A percentile compares a stretch with the other conserved stretches of the same genome.
Conservation (phyloP, 345 rosid genomes). For the Brassica rapa region DNA sequence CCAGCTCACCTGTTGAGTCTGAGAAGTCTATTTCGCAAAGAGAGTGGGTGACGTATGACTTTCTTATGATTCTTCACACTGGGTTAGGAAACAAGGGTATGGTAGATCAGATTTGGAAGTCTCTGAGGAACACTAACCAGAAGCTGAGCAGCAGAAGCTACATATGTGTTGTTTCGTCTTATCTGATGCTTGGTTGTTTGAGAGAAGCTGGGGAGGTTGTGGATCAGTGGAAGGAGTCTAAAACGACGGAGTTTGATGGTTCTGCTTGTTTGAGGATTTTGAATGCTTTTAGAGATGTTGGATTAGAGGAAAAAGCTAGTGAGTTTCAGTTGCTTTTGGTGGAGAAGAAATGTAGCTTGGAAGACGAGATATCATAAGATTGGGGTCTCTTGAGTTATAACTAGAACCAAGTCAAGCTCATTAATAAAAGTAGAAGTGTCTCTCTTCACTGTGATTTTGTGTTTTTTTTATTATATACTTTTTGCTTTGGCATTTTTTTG, state of each 20-base stretch:
- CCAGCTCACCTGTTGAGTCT: constrained; percentile 54
- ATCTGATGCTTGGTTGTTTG: constrained; percentile 68
- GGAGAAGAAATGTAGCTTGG: constrained; percentile 45
- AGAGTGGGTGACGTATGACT: constrained; percentile 91
- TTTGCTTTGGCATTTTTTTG: not conserved
- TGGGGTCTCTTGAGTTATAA: not conserved
- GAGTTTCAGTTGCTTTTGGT: constrained; percentile 54
- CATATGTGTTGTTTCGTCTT: constrained; percentile 69
- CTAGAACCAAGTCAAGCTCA: constrained; percentile 8
- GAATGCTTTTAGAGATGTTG: constrained; percentile 52
- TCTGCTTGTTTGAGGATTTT: constrained; percentile 60
- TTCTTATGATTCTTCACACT: constrained; percentile 73
- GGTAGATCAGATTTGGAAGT: constrained; percentile 89
- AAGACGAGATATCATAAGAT: constrained; percentile 18
- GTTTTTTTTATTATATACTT: not conserved
- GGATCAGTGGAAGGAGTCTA: constrained; percentile 78
- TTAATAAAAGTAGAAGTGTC: constrained; percentile 11
- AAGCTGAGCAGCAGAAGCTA: constrained; percentile 84
- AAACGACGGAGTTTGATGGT: constrained; percentile 57
- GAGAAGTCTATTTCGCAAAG: constrained; percentile 68
- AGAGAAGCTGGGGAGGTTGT: constrained; percentile 74
- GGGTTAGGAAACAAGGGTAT: constrained; percentile 73
- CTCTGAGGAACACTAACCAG: constrained; percentile 78
- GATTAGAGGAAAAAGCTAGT: constrained; percentile 53
- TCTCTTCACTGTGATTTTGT: constrained; percentile 11